These are phyloP conservation scores for Staphylotrichum longicolle DNA, from an alignment of 495 filamentous ascomycete species.

Conservation along the genomic window DNA sequence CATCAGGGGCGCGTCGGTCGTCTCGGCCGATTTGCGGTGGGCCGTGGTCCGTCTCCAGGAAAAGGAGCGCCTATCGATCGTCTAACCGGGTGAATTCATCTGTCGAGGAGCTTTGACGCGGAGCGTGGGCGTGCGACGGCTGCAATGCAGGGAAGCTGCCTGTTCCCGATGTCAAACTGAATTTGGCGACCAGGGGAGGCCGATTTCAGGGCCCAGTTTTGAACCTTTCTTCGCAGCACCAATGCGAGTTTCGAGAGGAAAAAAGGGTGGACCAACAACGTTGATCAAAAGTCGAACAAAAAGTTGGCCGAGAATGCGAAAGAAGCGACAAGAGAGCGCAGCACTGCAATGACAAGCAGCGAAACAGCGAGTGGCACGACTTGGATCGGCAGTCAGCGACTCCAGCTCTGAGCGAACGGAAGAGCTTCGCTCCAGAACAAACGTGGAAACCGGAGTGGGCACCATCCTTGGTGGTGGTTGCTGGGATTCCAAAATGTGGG, in stretches of 20 bases:
- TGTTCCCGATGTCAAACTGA: background rate
- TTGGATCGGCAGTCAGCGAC: no score
- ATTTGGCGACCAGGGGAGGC: background rate
- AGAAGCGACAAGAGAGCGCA: no score
- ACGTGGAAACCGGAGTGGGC: no score
- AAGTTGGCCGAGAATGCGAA: no score
- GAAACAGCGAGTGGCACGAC: no score
- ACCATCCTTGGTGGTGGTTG: background rate
- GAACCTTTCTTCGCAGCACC: background rate
- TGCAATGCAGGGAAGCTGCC: slow-evolving; percentile 12
- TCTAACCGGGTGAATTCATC: slow-evolving; percentile 4
- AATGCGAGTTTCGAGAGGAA: background rate
- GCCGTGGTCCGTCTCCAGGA: background rate
- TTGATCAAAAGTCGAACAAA: no score
- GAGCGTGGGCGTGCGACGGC: background rate
- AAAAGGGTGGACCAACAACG: no score
- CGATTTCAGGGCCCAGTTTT: background rate
- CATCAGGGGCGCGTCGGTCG: slow-evolving; percentile 13
- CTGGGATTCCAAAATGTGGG: slow-evolving; percentile 3
- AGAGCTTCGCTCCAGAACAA: background rate
- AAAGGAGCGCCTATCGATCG: background rate
- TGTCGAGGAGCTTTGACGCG: background rate
- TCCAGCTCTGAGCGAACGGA: background rate
- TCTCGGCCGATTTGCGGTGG: background rate
- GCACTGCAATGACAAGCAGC: no score